phyloP scores from a whole-genome alignment of 768 basidiomycete genomes.

The Kwoniella heveanensis region DNA sequence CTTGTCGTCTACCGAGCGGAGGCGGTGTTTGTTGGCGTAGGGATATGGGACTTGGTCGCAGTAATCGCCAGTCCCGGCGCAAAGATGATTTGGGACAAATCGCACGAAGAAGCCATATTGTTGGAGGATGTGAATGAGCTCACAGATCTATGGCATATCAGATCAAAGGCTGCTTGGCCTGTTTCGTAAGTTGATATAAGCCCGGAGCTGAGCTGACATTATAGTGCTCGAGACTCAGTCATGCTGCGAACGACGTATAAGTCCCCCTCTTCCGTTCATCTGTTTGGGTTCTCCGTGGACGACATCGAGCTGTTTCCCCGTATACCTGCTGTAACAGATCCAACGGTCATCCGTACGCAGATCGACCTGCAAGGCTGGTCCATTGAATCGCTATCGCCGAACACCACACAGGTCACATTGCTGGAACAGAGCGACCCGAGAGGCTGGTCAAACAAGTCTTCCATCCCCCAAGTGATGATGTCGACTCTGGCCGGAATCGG shows the following conservation, averaged over 20 bases:
- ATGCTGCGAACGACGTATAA: constrained; percentile 95
- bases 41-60: constrained; percentile 90
- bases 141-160: constrained; percentile 91
- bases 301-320: constrained; percentile 79
- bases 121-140: constrained; percentile 78
- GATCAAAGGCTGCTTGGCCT: constrained; percentile 89
- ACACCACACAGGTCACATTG: constrained; percentile 86
- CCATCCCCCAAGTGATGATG: constrained; percentile 93
- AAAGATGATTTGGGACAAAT: constrained; percentile 81
- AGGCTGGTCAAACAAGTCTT: constrained; percentile 93
- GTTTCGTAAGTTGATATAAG: constrained; percentile 67
- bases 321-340: constrained; percentile 65
- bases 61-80: constrained; percentile 85
- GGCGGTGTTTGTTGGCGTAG: constrained; percentile 93
- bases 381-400: constrained; percentile 91
- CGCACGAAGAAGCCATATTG: constrained; percentile 79
- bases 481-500: constrained; percentile 84
- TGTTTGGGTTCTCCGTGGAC: constrained; percentile 92
- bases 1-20: constrained; percentile 94
- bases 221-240: constrained; percentile 83
- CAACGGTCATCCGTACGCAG: constrained; percentile 84
- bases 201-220: background rate
- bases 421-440: constrained; percentile 97
- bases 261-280: constrained; percentile 88
- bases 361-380: constrained; percentile 99